Base-by-base conservation (phyloP, 1,284 basidiomycete genomes). In the Austroboletus novae-zelandiae region DNA sequence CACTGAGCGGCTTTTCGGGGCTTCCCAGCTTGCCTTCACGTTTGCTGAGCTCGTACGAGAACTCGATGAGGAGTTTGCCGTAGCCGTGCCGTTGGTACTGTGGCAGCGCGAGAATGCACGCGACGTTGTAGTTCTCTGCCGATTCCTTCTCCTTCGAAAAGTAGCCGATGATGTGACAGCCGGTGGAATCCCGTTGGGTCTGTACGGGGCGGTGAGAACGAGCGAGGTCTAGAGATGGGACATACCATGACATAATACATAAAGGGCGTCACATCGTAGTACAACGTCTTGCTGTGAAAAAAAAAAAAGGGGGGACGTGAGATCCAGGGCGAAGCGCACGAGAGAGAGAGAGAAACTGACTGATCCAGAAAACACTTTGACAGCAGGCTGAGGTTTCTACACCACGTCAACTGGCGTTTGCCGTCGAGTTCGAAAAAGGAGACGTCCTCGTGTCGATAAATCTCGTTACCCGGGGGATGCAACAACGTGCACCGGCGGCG, bases 61-160 rank as follows among this genome's bases (percentile, higher is more conserved):
- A 99, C 68, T 99, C 94, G 71, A 99, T 99, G 40, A 99, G 78
- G 30, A 98, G 75, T 66, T 93, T 93, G 50, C 97, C 97, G 69
- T 93, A 98, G 1, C 96, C 96, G 62, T 91, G 88, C 34, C 97
- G 86, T 70, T 99, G 97, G 68, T 98, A 91, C 69, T 99, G 97
- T 8, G 97, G 97, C 35, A 99, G 80, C 10, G 97, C 97, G 55
- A 99, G 75, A 72, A 99, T 98, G 78, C 97, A 99, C 0, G 97
- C 96, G 47, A 99, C 91, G 69, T 99, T 99, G 79, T 99, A 99
- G 60, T 87, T 93, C 65, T 99, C 96, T 14, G 96, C 90, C 7
- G 86, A 97, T 69, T 99, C 97, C 69, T 99, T 99, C 73, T 99
- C 97, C 67, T 99, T 99, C 31, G 94, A 98, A 70, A 99, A 99